Percentiles rank a stretch among this genome's conserved stretches.
Evolutionary conservation across 345 rosid genomes (phyloP).

Genomic region (Salix purpurea): DNA sequence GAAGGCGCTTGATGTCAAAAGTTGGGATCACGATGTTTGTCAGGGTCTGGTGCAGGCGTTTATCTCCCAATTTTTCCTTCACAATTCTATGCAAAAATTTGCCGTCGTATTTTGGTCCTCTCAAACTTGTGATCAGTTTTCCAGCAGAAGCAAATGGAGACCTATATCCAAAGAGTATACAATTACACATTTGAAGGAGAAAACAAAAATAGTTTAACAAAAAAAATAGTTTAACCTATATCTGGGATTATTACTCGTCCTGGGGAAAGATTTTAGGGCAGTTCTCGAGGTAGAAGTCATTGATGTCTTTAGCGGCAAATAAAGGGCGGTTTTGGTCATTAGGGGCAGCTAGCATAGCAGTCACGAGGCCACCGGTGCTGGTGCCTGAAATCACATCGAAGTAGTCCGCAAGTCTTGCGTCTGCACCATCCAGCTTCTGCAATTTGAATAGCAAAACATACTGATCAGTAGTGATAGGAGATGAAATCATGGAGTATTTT

Average conservation of each 20-base stretch:
- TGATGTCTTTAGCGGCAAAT: constrained; percentile 64
- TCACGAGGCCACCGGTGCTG: not conserved
- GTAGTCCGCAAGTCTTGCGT: constrained; percentile 38
- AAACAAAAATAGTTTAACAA: not conserved
- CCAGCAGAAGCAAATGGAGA: constrained; percentile 24
- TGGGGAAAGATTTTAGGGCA: no score
- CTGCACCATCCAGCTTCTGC: constrained; percentile 64
- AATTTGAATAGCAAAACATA: not conserved
- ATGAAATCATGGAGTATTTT: no score
- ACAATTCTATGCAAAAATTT: constrained; percentile 42
- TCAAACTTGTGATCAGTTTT: constrained; percentile 37
- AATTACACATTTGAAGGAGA: not conserved
- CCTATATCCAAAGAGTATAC: not conserved
- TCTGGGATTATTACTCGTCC: no score
- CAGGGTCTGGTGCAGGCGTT: constrained; percentile 47
- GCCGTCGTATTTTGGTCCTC: constrained; percentile 66
- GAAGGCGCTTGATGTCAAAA: constrained; percentile 62
- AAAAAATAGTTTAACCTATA: not conserved
- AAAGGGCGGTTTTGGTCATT: constrained; percentile 55
- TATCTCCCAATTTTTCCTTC: constrained; percentile 42
- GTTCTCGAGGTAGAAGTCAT: not conserved
- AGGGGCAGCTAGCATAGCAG: constrained; percentile 63
- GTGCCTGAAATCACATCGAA: no score
- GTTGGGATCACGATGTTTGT: constrained; percentile 75
- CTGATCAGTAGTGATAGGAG: not conserved